Base-by-base conservation (phyloP, 371 early-diverging fungal genomes). In the Rhizopus delemar region DNA sequence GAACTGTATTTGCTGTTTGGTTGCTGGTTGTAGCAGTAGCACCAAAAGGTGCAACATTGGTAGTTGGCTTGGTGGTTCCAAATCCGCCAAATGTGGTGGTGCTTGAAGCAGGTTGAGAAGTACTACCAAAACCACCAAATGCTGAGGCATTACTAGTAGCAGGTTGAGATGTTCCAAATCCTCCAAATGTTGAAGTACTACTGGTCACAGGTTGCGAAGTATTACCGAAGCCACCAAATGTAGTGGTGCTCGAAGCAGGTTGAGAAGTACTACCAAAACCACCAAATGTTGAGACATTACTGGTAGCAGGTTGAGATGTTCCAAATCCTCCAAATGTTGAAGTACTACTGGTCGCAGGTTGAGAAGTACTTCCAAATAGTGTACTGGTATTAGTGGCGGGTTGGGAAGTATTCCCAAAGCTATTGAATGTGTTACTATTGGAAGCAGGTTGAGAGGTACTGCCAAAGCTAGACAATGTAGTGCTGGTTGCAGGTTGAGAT, bases 1-100 rank as follows among this genome's bases (percentile, higher is more conserved):
- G 43, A 65, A 63, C 38, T 65, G 68, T 41, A 63, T 65, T 39
- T 68, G 72, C 51, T 64, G 65, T 55, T 58, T 56, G 51, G 57
- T 31, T 56, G 63, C 35, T 52, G 60, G 8, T 66, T 28, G 29
- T 48, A 29, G 22, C 12, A 7, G 29, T 29, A 32, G n/a, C 28
- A n/a, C 51, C 32, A 31, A 52, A 16, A 7, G 54, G 8, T 34
- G 51, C 38, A 45, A 48, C 50, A 15, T n/a, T 33, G 12, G 29
- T 41, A 32, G 53, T 53, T n/a, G 53, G 3, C 2, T 16, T 29
- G 6, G 53, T 32, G 7, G 45, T 32, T 32, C 48, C 54, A 39
- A 53, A 34, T 32, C 13, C 11, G 45, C 12, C 32, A 38, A 35
- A 11, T 36, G 51, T 12, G 41, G 32, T 22, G 46, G 29, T 13